Conservation (phyloP, 345 rosid species). For the Syzygium aqueum region DNA sequence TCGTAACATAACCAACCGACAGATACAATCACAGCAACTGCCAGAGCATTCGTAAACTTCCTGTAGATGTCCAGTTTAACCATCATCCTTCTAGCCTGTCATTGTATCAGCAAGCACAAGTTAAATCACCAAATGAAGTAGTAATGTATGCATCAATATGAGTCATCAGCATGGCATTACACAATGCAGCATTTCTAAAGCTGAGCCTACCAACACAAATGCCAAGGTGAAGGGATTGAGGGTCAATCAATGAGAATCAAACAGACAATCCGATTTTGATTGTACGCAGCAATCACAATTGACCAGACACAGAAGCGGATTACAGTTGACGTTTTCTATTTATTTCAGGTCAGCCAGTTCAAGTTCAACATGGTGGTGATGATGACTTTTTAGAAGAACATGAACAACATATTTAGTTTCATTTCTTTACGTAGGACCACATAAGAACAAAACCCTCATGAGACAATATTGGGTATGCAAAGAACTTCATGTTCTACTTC, state of each 20-base stretch:
- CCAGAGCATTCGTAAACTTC: conserved; percentile 96
- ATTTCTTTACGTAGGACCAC: background rate
- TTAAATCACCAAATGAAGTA: background rate
- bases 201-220: background rate
- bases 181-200: background rate
- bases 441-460: background rate
- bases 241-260: background rate
- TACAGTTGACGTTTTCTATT: background rate
- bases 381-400: background rate
- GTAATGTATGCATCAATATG: background rate
- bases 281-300: background rate
- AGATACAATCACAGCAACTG: conserved; percentile 82
- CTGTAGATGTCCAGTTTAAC: conserved; percentile 80
- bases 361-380: background rate
- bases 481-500: background rate
- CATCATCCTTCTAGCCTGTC: conserved; percentile 76
- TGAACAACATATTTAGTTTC: background rate
- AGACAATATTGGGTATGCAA: background rate
- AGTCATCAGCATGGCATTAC: background rate
- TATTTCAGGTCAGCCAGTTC: background rate
- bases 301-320: background rate
- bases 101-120: conserved; percentile 2
- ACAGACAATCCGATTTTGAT: background rate
- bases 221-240: background rate
- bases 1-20: conserved; percentile 98